Percentiles rank a stretch among this genome's conserved stretches.
These are phyloP conservation scores for Lippia alba DNA, from an alignment of 305 asterid species.

Conservation along the genomic window DNA sequence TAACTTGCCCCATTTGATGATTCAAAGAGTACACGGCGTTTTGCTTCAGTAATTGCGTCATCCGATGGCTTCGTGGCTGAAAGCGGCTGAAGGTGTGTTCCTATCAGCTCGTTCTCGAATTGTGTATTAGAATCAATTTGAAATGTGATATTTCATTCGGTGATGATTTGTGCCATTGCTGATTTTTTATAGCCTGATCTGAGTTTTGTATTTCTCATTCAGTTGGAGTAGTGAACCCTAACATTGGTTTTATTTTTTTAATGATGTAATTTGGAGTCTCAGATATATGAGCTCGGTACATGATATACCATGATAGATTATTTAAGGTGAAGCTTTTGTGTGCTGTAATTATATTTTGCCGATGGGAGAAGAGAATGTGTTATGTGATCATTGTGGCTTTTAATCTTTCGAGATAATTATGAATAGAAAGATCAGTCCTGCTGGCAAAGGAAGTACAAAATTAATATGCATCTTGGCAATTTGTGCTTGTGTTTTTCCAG, in stretches of 20 bases:
- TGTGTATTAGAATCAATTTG: conserved; percentile 1
- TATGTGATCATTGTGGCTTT: conserved; percentile 24
- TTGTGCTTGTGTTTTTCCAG: conserved; percentile 48
- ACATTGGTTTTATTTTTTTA: not conserved
- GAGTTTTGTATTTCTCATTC: conserved; percentile 32
- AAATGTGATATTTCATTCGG: conserved; percentile 20
- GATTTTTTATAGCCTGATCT: conserved; percentile 33
- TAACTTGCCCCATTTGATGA: conserved; percentile 35
- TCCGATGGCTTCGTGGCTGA: conserved; percentile 89
- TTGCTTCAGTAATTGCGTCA: conserved; percentile 32
- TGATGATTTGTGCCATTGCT: conserved; percentile 30
- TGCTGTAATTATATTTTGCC: not conserved
- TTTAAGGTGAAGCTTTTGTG: conserved; percentile 7
- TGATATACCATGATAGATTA: conserved; percentile 2
- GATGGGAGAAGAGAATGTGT: conserved; percentile 22
- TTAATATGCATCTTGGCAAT: conserved; percentile 22
- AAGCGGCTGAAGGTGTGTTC: conserved; percentile 92
- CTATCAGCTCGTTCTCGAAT: not conserved
- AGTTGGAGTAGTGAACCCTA: conserved; percentile 24
- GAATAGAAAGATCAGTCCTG: conserved; percentile 7
- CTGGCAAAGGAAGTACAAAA: not conserved
- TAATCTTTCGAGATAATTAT: conserved; percentile 1
- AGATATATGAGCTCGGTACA: conserved; percentile 18
- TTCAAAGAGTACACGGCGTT: conserved; percentile 37
- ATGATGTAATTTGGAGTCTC: conserved; percentile 21